These are phyloP conservation scores for Spathaspora arborariae DNA, from an alignment of 805 yeast genomes.

Conservation along the genomic window DNA sequence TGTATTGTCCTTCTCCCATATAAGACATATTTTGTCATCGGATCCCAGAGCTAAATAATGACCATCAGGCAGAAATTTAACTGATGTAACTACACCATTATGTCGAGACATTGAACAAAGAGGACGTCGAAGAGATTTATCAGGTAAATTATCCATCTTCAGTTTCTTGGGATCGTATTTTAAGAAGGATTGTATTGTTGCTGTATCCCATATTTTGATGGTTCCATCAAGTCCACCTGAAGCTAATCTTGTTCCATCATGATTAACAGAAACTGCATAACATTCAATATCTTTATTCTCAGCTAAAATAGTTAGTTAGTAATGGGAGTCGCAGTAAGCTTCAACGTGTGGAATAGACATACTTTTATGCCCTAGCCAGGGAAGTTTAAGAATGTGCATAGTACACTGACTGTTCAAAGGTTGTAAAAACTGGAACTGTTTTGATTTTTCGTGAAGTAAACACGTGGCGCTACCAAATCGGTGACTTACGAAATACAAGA, in stretches of 20 bases:
- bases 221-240: conserved; percentile 93
- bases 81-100: conserved; percentile 94
- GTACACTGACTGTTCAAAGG: not conserved
- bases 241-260: conserved; percentile 82
- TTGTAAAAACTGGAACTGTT: not conserved
- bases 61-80: conserved; percentile 89
- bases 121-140: conserved; percentile 40
- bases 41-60: conserved; percentile 90
- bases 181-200: conserved; percentile 46
- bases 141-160: conserved; percentile 14
- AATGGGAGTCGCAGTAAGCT: too few relatives aligned
- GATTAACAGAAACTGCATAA: conserved; percentile 74
- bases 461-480: too few relatives aligned
- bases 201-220: conserved; percentile 81
- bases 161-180: conserved; percentile 9
- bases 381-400: conserved; percentile 41
- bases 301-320: conserved; percentile 43
- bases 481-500: too few relatives aligned
- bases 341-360: conserved; percentile 17
- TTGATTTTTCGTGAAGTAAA: not conserved
- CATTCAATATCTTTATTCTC: conserved; percentile 80
- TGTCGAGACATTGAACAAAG: conserved; percentile 91
- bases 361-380: conserved; percentile 45
- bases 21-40: conserved; percentile 85
- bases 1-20: conserved; percentile 89